phyloP scores from a whole-genome alignment of 345 rosid species.

The Cardamine chenopodiifolia region DNA sequence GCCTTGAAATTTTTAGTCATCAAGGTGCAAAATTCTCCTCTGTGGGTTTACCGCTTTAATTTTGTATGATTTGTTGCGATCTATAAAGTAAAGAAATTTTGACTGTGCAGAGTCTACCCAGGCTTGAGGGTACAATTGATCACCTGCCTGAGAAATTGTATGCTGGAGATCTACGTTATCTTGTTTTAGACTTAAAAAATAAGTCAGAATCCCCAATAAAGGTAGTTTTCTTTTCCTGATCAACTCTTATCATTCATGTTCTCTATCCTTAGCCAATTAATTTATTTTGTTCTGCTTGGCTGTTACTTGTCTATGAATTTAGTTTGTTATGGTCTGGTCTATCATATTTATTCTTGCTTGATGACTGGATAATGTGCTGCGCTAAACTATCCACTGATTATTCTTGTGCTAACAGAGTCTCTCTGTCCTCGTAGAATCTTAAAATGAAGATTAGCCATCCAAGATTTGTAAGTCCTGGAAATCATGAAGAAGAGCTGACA shows the following conservation, averaged over 20 bases:
- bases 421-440: conserved; percentile 62
- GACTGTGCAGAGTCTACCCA: conserved; percentile 68
- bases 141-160: conserved; percentile 67
- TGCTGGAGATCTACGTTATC: conserved; percentile 74
- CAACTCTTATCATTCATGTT: conserved; percentile 26
- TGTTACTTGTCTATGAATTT: conserved; percentile 29
- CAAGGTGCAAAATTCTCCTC: conserved; percentile 55
- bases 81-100: conserved; percentile 25
- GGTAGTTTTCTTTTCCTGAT: conserved; percentile 49
- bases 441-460: conserved; percentile 93
- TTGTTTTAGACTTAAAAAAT: conserved; percentile 77
- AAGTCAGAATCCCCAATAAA: conserved; percentile 69
- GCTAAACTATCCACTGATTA: conserved; percentile 9
- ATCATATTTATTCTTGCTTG: conserved; percentile 21
- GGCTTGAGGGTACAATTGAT: conserved; percentile 75
- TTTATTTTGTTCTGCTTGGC: neutral
- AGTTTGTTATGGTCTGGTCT: conserved; percentile 14
- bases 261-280: neutral
- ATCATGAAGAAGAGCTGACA: conserved; percentile 50
- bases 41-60: neutral
- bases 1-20: conserved; percentile 78
- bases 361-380: conserved; percentile 28
- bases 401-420: conserved; percentile 34
- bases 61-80: conserved; percentile 25
- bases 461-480: conserved; percentile 67